phyloP scores from a whole-genome alignment of 2,329 filamentous ascomycete species.

The Tolypocladium tropicale region DNA sequence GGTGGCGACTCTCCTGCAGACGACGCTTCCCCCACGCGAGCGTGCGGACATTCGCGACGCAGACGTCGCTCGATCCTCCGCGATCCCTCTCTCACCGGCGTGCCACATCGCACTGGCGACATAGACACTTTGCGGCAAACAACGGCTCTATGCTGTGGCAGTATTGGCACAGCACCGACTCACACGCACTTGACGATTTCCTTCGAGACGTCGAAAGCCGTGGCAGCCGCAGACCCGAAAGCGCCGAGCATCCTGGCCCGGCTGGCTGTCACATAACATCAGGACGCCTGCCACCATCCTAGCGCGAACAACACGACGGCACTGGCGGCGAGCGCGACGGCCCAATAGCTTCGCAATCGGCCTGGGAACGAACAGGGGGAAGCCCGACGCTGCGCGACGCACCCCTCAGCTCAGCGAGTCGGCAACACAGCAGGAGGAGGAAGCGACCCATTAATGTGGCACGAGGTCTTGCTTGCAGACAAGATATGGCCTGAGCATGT shows the following conservation, averaged over 20 bases:
- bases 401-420: not conserved
- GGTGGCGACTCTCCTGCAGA: not conserved
- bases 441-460: slow-evolving; percentile 17
- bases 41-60: not conserved
- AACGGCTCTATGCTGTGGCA: not conserved
- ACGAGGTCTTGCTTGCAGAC: slow-evolving; percentile 23
- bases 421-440: not conserved
- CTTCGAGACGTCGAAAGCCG: not conserved
- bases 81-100: not conserved
- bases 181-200: not conserved
- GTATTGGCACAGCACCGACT: not conserved
- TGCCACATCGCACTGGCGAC: not conserved
- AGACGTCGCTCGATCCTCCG: not conserved
- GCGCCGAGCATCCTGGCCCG: not conserved
- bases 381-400: not conserved
- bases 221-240: not conserved
- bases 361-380: not conserved
- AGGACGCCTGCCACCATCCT: not conserved
- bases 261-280: not conserved
- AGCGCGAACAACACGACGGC: not conserved
- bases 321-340: not conserved
- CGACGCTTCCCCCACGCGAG: not conserved
- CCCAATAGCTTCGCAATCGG: not conserved
- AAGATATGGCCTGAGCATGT: slow-evolving; percentile 35
- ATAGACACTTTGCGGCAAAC: not conserved